phyloP scores from a whole-genome alignment of 179 eudicot genomes.

The Spergularia azorica region DNA sequence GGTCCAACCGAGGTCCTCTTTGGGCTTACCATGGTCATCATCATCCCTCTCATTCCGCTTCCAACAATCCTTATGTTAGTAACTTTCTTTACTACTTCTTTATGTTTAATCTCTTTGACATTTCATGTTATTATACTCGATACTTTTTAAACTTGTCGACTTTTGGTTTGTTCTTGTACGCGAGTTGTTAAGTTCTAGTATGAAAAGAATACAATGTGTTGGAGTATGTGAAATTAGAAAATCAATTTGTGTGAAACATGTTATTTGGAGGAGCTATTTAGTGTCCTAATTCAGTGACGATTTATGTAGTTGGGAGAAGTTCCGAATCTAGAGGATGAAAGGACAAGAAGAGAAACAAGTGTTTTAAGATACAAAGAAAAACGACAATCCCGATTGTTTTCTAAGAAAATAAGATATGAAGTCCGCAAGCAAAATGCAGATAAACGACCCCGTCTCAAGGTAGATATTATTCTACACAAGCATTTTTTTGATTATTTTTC shows the following conservation, averaged over 20 bases:
- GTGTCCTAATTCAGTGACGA: background rate
- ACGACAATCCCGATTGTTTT: conserved; percentile 49
- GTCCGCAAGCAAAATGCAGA: conserved; percentile 66
- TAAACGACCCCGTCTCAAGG: conserved; percentile 61
- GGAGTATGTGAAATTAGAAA: background rate
- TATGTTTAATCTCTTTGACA: too few relatives aligned
- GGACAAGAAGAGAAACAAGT: conserved; percentile 50
- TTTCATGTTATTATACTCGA: too few relatives aligned
- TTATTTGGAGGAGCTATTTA: too few relatives aligned
- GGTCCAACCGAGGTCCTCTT: conserved; percentile 52
- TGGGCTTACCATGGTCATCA: conserved; percentile 24
- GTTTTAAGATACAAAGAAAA: conserved; percentile 59
- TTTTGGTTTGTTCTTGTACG: too few relatives aligned
- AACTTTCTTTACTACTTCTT: background rate
- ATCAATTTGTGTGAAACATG: too few relatives aligned
- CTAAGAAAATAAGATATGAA: conserved; percentile 55
- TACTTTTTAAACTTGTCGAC: background rate
- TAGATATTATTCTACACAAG: background rate
- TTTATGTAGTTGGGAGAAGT: conserved; percentile 50
- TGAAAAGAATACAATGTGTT: too few relatives aligned
- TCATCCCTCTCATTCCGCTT: conserved; percentile 11
- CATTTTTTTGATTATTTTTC: background rate
- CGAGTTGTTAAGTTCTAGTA: too few relatives aligned
- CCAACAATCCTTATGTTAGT: conserved; percentile 45
- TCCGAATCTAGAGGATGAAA: conserved; percentile 48